Evolutionary conservation across 108 stramenopile genomes (phyloP).

Genomic region (Parmales sp.): DNA sequence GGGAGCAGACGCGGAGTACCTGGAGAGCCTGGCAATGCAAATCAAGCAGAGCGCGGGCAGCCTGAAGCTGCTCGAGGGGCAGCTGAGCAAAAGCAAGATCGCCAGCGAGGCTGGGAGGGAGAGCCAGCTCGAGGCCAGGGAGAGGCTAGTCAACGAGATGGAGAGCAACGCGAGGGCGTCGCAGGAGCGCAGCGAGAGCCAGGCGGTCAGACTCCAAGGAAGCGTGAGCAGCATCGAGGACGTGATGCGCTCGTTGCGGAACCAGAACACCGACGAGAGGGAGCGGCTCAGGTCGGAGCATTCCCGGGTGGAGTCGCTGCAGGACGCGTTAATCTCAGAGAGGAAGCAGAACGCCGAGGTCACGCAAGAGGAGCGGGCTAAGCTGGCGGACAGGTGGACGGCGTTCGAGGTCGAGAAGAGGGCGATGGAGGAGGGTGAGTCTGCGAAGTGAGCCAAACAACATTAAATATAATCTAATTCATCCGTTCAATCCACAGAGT

Average conservation of each 20-base stretch:
- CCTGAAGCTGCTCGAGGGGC: conserved; percentile 20
- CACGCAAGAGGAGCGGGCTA: conserved; percentile 20
- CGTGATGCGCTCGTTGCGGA: conserved; percentile 26
- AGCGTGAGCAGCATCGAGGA: conserved; percentile 22
- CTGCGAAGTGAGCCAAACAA: too few species aligned
- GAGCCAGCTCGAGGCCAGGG: conserved; percentile 28
- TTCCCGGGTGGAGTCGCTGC: conserved; percentile 20
- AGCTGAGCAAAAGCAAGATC: conserved; percentile 17
- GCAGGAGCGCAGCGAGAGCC: conserved; percentile 22
- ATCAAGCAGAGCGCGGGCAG: conserved; percentile 26
- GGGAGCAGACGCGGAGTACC: background rate
- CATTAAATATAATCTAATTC: too few species aligned
- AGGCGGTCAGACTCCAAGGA: conserved; percentile 26
- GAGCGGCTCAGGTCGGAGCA: conserved; percentile 26
- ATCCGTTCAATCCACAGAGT: too few species aligned
- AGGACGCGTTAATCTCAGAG: conserved; percentile 6
- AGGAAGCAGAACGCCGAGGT: conserved; percentile 11
- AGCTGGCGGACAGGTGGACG: conserved; percentile 13
- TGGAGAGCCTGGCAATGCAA: conserved; percentile 2
- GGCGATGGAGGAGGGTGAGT: conserved; percentile 6
- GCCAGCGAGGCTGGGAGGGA: conserved; percentile 19
- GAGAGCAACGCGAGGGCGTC: conserved; percentile 23
- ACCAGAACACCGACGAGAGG: conserved; percentile 29
- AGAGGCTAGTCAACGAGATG: conserved; percentile 27
- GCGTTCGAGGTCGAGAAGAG: conserved; percentile 21